Percentiles rank a stretch among this genome's conserved stretches.
phyloP scores from a whole-genome alignment of 805 yeast genomes.

The Komagataella pastoris region DNA sequence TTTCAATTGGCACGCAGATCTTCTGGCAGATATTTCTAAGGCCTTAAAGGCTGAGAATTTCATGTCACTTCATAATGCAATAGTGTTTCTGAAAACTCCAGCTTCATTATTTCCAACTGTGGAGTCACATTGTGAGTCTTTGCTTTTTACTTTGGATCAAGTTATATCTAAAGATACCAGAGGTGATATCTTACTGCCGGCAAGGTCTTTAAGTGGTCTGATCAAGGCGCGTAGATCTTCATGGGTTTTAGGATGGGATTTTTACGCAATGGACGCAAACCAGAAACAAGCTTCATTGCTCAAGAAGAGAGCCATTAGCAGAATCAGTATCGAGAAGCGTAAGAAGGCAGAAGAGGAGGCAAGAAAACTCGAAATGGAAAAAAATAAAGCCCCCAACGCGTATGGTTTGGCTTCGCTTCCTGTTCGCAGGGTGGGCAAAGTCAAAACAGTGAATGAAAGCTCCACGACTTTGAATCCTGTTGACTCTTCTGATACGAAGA shows the following conservation, averaged over 20 bases:
- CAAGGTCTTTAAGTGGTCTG: slow-evolving; percentile 58
- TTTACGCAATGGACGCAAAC: slow-evolving; percentile 33
- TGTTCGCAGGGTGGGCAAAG: background rate
- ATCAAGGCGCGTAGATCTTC: slow-evolving; percentile 37
- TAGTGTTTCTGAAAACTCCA: slow-evolving; percentile 59
- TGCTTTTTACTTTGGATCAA: slow-evolving; percentile 31
- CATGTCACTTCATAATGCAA: slow-evolving; percentile 69
- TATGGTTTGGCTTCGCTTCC: slow-evolving; percentile 1
- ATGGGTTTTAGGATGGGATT: slow-evolving; percentile 44
- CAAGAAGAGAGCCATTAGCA: slow-evolving; percentile 6
- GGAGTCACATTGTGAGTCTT: slow-evolving; percentile 45
- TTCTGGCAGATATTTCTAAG: slow-evolving; percentile 28
- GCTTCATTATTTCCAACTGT: slow-evolving; percentile 54
- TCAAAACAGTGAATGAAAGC: background rate
- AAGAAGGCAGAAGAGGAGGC: slow-evolving; percentile 1
- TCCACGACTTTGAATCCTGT: background rate
- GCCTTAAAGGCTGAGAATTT: slow-evolving; percentile 43
- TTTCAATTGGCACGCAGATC: slow-evolving; percentile 39
- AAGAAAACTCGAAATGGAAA: background rate
- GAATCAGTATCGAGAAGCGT: slow-evolving; percentile 1
- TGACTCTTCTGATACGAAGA: background rate
- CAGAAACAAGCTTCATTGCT: slow-evolving; percentile 19
- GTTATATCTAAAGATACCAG: slow-evolving; percentile 45
- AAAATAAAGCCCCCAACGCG: background rate
- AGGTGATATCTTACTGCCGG: slow-evolving; percentile 71